Evolutionary conservation across 768 basidiomycete species (phyloP).

Genomic region (Naganishia randhawae): DNA sequence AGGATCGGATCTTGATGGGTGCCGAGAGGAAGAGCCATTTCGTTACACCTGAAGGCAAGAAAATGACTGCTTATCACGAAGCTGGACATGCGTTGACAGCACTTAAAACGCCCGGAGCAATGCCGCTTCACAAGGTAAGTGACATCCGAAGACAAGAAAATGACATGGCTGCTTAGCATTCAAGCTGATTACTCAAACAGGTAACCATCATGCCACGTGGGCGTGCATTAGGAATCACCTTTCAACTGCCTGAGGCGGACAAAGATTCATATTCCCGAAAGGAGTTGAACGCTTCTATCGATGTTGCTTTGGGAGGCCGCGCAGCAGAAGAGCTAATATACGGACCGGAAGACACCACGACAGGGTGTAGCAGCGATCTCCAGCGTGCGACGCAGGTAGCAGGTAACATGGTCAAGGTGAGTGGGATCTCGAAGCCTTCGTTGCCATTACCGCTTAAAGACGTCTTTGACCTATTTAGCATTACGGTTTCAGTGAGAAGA

Average conservation of each 20-base stretch:
- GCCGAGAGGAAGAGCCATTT: slow-evolving; percentile 86
- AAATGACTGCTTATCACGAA: slow-evolving; percentile 95
- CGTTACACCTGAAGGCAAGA: slow-evolving; percentile 78
- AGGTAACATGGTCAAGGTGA: slow-evolving; percentile 80
- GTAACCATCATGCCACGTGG: slow-evolving; percentile 92
- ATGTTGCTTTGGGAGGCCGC: slow-evolving; percentile 89
- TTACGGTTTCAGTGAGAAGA: slow-evolving; percentile 51
- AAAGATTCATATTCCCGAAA: slow-evolving; percentile 49
- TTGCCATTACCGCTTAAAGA: not conserved
- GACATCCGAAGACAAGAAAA: too few species aligned
- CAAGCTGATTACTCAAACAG: too few species aligned
- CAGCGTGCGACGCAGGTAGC: slow-evolving; percentile 73
- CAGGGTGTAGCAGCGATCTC: slow-evolving; percentile 87
- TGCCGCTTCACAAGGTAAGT: slow-evolving; percentile 97
- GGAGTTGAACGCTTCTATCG: slow-evolving; percentile 59
- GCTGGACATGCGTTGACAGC: slow-evolving; percentile 88
- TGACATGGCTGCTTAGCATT: too few species aligned
- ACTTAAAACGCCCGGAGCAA: slow-evolving; percentile 87
- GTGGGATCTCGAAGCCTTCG: slow-evolving; percentile 32
- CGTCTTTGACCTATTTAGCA: slow-evolving; percentile 29
- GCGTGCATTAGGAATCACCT: slow-evolving; percentile 69
- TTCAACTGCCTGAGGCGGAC: slow-evolving; percentile 52
- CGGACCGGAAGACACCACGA: slow-evolving; percentile 80
- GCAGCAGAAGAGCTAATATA: slow-evolving; percentile 93
- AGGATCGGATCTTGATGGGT: slow-evolving; percentile 95